A percentile compares a stretch with the other conserved stretches of the same genome.
phyloP scores from a whole-genome alignment of 331 rosid genomes.

The Stylosanthes scabra region DNA sequence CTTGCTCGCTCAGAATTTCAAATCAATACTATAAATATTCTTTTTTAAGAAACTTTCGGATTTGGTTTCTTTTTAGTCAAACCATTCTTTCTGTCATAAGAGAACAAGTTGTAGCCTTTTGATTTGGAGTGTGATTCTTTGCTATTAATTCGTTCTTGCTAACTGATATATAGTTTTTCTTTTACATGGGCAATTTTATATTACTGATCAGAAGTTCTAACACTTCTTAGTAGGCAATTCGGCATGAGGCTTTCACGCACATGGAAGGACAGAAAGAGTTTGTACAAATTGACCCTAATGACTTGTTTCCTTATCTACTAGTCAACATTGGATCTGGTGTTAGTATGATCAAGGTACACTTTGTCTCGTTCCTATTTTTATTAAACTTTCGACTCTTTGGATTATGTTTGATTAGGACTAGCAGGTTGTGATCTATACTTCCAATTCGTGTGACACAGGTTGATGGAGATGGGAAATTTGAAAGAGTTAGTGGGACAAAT shows the following conservation, averaged over 20 bases:
- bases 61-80: constrained; percentile 33
- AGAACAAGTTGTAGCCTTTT: constrained; percentile 29
- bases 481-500: constrained; percentile 95
- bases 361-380: constrained; percentile 34
- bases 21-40: constrained; percentile 18
- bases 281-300: constrained; percentile 91
- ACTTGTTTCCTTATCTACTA: constrained; percentile 87
- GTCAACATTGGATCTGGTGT: constrained; percentile 97
- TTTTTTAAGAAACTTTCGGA: not conserved
- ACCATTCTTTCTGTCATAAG: not conserved
- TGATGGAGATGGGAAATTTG: constrained; percentile 94
- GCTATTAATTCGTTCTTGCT: too few relatives aligned
- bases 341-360: constrained; percentile 88
- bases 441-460: constrained; percentile 58
- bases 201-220: constrained; percentile 51
- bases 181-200: constrained; percentile 27
- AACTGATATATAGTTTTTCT: constrained; percentile 8
- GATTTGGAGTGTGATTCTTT: constrained; percentile 36
- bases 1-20: not conserved
- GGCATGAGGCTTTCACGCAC: constrained; percentile 98
- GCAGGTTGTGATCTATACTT: constrained; percentile 29
- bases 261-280: constrained; percentile 93
- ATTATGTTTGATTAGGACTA: constrained; percentile 28
- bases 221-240: constrained; percentile 90
- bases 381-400: constrained; percentile 24